Percentiles rank a stretch among this genome's conserved stretches.
These are phyloP conservation scores for Aspergillus fructus DNA, from an alignment of 2,329 filamentous ascomycete species.

Conservation along the genomic window DNA sequence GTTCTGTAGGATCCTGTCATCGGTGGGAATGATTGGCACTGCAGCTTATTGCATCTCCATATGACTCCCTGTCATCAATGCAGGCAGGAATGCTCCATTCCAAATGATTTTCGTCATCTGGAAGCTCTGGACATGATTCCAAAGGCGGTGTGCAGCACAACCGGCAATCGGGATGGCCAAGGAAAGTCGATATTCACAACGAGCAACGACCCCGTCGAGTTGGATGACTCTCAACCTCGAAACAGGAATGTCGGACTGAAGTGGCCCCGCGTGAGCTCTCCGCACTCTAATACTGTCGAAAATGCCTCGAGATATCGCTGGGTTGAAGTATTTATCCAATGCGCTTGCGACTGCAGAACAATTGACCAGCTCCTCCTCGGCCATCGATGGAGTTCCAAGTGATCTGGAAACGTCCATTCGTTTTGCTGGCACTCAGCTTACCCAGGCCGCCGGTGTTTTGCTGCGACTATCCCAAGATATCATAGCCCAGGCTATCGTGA, in stretches of 20 bases:
- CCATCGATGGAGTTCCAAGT: slow-evolving; percentile 42
- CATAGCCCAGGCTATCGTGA: slow-evolving; percentile 79
- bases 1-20: background rate
- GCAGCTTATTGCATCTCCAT: background rate
- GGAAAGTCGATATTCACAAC: background rate
- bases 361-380: slow-evolving; percentile 44
- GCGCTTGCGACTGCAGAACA: slow-evolving; percentile 47
- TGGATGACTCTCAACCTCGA: background rate
- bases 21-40: background rate
- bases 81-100: background rate
- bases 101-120: background rate
- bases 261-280: background rate
- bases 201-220: background rate
- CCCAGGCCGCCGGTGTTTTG: slow-evolving; percentile 59
- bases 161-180: background rate
- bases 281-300: background rate
- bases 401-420: slow-evolving; percentile 46
- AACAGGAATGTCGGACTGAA: background rate
- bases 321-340: slow-evolving; percentile 43
- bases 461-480: slow-evolving; percentile 82
- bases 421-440: slow-evolving; percentile 46
- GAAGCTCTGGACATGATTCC: background rate
- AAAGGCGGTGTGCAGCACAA: background rate
- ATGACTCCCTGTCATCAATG: no score
- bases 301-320: slow-evolving; percentile 22